Percentiles rank a stretch among this genome's conserved stretches.
phyloP scores from a whole-genome alignment of 495 filamentous ascomycete species.

The Hapsidospora chrysogenum region DNA sequence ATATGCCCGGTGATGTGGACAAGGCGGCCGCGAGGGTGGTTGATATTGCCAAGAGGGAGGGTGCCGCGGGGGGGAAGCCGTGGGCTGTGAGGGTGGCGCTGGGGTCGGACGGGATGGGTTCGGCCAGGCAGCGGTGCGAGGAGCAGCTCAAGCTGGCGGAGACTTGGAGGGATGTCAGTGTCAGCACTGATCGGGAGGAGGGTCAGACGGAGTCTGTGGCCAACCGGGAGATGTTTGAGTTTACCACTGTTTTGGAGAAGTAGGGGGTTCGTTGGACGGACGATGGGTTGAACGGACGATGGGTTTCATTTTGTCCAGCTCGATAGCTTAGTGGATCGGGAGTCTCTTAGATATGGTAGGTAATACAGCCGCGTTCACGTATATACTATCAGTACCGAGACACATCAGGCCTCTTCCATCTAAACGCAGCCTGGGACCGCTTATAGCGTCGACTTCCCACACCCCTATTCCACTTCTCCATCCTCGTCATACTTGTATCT shows the following conservation, averaged over 20 bases:
- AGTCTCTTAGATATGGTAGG: no score
- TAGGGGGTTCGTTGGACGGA: no score
- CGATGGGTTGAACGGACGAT: no score
- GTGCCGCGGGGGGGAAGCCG: conserved; percentile 7
- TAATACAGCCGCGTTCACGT: no score
- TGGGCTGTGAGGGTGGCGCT: conserved; percentile 9
- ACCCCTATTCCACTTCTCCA: no score
- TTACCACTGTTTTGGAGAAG: not conserved
- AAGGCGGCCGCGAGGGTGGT: conserved; percentile 16
- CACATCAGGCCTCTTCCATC: no score
- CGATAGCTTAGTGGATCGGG: no score
- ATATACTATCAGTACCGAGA: no score
- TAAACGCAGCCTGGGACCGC: no score
- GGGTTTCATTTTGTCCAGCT: no score
- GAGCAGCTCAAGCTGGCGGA: conserved; percentile 7
- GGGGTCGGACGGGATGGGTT: conserved; percentile 8
- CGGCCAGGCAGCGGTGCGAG: conserved; percentile 6
- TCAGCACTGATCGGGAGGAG: conserved; percentile 9
- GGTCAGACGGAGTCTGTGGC: not conserved
- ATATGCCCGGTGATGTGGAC: conserved; percentile 15
- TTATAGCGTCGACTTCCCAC: no score
- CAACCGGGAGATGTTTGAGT: conserved; percentile 2
- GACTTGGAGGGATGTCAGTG: conserved; percentile 8
- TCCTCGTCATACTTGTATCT: no score
- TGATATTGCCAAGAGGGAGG: conserved; percentile 14